Conservation (phyloP, 768 basidiomycete genomes). For the Boletus rubescentipes region DNA sequence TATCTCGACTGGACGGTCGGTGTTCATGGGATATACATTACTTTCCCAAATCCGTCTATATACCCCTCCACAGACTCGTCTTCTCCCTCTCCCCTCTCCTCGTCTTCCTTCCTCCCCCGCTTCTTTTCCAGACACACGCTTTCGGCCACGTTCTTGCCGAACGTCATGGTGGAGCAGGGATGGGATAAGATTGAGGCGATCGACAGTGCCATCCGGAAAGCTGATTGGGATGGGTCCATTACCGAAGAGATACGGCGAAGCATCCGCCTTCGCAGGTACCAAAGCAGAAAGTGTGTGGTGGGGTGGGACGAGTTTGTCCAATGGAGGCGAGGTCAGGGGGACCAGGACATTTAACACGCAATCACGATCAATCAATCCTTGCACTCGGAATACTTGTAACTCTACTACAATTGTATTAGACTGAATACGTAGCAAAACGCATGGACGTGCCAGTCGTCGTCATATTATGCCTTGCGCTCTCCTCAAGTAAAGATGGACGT, state of each 20-base stretch:
- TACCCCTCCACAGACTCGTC: conserved; percentile 47
- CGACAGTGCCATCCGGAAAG: conserved; percentile 90
- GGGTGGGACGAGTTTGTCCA: conserved; percentile 74
- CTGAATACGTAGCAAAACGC: background rate
- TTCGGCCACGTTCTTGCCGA: conserved; percentile 89
- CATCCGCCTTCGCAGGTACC: conserved; percentile 77
- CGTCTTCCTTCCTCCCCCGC: conserved; percentile 57
- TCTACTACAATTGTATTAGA: conserved; percentile 10
- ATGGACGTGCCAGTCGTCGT: background rate
- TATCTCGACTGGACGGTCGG: conserved; percentile 96
- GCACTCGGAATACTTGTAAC: conserved; percentile 5
- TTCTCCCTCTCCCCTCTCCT: conserved; percentile 70
- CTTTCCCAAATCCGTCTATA: conserved; percentile 77
- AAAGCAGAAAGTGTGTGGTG: conserved; percentile 67
- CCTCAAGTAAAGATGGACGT: conserved; percentile 33
- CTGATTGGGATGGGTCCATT: conserved; percentile 82
- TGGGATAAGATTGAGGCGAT: conserved; percentile 92
- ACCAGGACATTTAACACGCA: conserved; percentile 28
- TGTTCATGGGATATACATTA: conserved; percentile 87
- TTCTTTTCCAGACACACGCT: conserved; percentile 59
- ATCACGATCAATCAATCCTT: background rate
- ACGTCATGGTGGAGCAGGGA: conserved; percentile 89
- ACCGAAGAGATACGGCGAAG: conserved; percentile 79
- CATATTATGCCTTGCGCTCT: conserved; percentile 1
- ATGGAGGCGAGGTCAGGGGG: conserved; percentile 63